phyloP scores from a whole-genome alignment of 2,329 filamentous ascomycete species.

The Macrophomina phaseolina region DNA sequence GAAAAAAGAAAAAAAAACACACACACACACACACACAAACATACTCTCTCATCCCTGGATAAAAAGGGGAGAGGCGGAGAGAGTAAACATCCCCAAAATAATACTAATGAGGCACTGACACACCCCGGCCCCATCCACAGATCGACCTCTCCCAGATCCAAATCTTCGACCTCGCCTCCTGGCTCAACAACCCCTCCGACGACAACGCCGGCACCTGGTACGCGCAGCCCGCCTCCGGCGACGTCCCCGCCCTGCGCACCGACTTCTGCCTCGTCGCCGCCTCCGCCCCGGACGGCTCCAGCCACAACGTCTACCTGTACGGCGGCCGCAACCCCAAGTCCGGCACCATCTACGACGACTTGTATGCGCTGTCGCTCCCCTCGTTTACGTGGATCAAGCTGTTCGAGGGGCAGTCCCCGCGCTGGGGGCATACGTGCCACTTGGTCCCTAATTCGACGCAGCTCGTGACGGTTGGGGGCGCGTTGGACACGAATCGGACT shows the following conservation, averaged over 20 bases:
- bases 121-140: background rate
- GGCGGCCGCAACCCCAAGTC: conserved; percentile 51
- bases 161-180: conserved; percentile 7
- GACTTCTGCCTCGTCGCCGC: conserved; percentile 52
- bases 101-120: background rate
- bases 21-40: too few species aligned
- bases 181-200: background rate
- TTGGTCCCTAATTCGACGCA: conserved; percentile 43
- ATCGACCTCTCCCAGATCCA: background rate
- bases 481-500: background rate
- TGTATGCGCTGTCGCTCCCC: conserved; percentile 54
- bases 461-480: conserved; percentile 51
- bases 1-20: too few species aligned
- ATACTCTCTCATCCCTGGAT: too few species aligned
- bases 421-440: conserved; percentile 52
- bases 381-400: conserved; percentile 54
- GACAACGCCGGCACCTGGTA: conserved; percentile 45
- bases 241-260: conserved; percentile 49
- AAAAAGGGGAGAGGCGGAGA: too few species aligned
- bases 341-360: conserved; percentile 47
- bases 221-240: conserved; percentile 49
- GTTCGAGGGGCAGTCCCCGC: conserved; percentile 43
- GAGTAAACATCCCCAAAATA: background rate
- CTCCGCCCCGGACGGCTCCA: conserved; percentile 52
- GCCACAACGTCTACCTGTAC: conserved; percentile 57